phyloP scores from a whole-genome alignment of 768 basidiomycete species.

The Podaxis sp. region DNA sequence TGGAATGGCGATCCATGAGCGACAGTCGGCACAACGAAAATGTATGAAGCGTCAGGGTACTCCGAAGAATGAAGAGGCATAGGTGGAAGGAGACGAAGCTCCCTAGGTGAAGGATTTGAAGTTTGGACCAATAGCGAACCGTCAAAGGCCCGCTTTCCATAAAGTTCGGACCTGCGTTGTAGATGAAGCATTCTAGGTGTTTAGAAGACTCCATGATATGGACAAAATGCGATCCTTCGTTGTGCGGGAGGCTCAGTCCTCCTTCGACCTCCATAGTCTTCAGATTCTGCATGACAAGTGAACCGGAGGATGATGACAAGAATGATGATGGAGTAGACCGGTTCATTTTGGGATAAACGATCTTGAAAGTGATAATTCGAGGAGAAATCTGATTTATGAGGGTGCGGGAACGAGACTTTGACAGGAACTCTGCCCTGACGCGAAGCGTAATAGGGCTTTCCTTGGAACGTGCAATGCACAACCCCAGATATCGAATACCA shows the following conservation, averaged over 20 bases:
- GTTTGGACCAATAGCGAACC: neutral
- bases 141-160: neutral
- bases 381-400: neutral
- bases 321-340: neutral
- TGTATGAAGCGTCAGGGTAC: neutral
- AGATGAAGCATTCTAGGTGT: neutral
- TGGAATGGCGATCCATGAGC: too few species aligned
- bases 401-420: neutral
- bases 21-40: neutral
- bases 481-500: neutral
- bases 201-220: neutral
- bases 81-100: neutral
- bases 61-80: neutral
- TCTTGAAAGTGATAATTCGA: neutral
- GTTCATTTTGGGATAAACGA: neutral
- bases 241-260: neutral
- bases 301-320: neutral
- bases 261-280: neutral
- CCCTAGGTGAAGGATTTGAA: neutral
- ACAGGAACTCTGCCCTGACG: neutral
- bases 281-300: neutral
- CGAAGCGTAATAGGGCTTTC: neutral
- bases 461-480: neutral
- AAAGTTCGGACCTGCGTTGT: neutral
- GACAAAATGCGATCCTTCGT: neutral